Evolutionary conservation across 441 rosid species (phyloP), one percentile per base, ranked within the genome.

Genomic region (Theobroma grandiflorum): DNA sequence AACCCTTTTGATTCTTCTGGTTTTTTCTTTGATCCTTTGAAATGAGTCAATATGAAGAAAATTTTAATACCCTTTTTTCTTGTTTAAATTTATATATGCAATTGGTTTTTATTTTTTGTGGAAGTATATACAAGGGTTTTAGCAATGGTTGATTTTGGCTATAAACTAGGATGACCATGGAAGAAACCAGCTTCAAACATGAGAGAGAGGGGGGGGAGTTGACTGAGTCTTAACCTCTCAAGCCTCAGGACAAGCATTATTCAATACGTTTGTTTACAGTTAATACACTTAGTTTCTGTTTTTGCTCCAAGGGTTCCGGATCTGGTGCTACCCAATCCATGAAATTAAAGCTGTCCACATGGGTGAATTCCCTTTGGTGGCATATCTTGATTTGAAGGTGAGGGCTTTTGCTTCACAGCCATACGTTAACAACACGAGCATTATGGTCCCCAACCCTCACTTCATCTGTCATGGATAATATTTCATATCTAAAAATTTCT

Each of bases 131-230:
- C 11, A 11, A 75, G 81, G 20, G 20, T 33, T 49, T 16, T 16
- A 57, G 45, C 49, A 37, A 33, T 69, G 79, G 63, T 35, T 20
- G 50, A 50, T 63, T 49, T 3, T 14, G 35, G 90, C 90, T 85
- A 80, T 38, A 81, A 90, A 84, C 35, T 52, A 86, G 93, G 90
- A 16, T 52, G 70, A 79, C 91, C 91, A 49, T 80, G 20, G 77
- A 87, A 83, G 49, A 75, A 47, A 63, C 47, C 26, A 26, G 76
- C 55, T 78, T 43, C n/a, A 22, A 68, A 43, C 55, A 72, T 9
- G 22, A 70, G 59, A 57, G 26, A 35, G 16, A 9, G 47, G 22
- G 40, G 43, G 57, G 63, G 55, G 73, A 74, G 77, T 82, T 84
- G 87, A 83, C 85, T 4, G 14, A 47, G 80, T 79, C 80, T 79